phyloP scores from a whole-genome alignment of 140 eudicot genomes.

The Senecio squalidus region DNA sequence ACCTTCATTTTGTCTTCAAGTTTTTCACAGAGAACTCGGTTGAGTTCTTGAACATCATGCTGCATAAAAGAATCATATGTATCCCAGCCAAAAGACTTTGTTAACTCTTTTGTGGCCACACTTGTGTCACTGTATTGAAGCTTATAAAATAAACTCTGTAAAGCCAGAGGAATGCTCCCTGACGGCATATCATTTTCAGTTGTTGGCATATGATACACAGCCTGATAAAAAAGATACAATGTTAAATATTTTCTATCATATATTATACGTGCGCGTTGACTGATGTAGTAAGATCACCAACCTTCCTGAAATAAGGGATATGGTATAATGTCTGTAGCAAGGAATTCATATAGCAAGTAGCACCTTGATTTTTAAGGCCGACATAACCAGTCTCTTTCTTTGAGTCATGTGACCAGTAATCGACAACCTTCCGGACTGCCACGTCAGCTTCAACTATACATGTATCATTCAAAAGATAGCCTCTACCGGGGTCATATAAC shows the following conservation, averaged over 20 bases:
- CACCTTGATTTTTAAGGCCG: constrained; percentile 95
- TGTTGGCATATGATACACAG: constrained; percentile 98
- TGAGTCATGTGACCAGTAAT: constrained; percentile 87
- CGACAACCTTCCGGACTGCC: constrained; percentile 67
- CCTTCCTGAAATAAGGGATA: constrained; percentile 95
- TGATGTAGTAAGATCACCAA: constrained; percentile 25
- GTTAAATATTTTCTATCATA: constrained; percentile 13
- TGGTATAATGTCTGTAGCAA: constrained; percentile 86
- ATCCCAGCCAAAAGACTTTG: constrained; percentile 95
- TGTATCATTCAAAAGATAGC: constrained; percentile 76
- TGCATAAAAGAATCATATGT: constrained; percentile 89
- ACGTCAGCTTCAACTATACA: constrained; percentile 84
- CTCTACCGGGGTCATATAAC: constrained; percentile 72
- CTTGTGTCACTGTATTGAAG: constrained; percentile 84
- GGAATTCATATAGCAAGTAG: constrained; percentile 95
- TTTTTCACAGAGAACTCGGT: constrained; percentile 89
- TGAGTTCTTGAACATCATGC: constrained; percentile 95
- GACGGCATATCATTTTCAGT: constrained; percentile 95
- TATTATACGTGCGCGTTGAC: neutral
- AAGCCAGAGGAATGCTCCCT: constrained; percentile 87
- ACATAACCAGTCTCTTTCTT: constrained; percentile 91
- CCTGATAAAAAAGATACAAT: constrained; percentile 33
- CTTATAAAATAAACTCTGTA: constrained; percentile 89
- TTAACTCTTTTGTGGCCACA: constrained; percentile 91
- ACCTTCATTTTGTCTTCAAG: constrained; percentile 98